Conservation (phyloP, 108 stramenopile genomes). For the Nitzschia sp. region DNA sequence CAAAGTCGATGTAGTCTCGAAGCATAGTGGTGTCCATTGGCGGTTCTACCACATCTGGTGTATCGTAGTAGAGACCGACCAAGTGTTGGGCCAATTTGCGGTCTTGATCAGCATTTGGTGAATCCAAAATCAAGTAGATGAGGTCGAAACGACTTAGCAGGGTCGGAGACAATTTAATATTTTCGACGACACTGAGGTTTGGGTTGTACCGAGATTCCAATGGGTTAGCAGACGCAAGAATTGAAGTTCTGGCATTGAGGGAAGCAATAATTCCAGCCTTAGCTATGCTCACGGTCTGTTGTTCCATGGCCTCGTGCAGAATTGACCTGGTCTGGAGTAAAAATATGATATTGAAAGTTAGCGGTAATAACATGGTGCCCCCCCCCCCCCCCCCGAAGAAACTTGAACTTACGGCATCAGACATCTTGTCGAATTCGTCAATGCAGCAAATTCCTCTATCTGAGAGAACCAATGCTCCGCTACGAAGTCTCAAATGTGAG, state of each 20-base stretch:
- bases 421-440: conserved; percentile 98
- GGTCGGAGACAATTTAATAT: conserved; percentile 98
- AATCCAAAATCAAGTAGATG: conserved; percentile 97
- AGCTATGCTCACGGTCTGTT: conserved; percentile 98
- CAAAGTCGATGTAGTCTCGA: conserved; percentile 95
- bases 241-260: conserved; percentile 96
- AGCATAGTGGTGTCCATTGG: conserved; percentile 81
- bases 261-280: conserved; percentile 99
- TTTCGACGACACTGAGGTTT: conserved; percentile 93
- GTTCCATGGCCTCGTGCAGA: conserved; percentile 99
- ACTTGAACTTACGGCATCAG: conserved; percentile 57
- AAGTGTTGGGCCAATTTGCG: conserved; percentile 89
- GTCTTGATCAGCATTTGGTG: conserved; percentile 87
- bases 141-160: conserved; percentile 97
- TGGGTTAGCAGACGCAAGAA: conserved; percentile 98
- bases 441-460: conserved; percentile 98
- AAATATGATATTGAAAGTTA: neutral
- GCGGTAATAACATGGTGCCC: too few relatives aligned
- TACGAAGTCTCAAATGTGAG: too few relatives aligned
- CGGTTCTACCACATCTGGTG: conserved; percentile 73
- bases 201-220: conserved; percentile 98
- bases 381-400: too few relatives aligned
- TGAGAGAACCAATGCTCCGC: conserved; percentile 95
- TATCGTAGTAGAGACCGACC: conserved; percentile 90
- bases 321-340: conserved; percentile 84